Evolutionary conservation across 441 rosid genomes (phyloP).

Genomic region (Capsella rubella): DNA sequence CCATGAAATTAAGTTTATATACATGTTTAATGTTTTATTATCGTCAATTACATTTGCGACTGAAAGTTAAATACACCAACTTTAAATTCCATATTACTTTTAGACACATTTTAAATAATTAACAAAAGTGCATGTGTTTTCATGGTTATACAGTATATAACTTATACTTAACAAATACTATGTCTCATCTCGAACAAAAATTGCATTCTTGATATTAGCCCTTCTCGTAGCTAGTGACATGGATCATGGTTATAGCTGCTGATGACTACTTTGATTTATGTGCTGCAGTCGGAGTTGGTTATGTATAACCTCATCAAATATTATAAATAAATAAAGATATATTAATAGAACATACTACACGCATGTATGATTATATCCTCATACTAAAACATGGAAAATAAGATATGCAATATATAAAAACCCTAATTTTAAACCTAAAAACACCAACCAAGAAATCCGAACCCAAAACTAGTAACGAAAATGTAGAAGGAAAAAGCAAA

Average conservation of each 20-base stretch:
- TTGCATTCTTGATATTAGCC: not conserved
- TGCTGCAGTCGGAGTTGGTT: constrained; percentile 13
- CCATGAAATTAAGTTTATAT: not conserved
- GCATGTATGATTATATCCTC: constrained; percentile 27
- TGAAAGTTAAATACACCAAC: not conserved
- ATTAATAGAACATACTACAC: constrained; percentile 24
- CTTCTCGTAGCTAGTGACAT: constrained; percentile 14
- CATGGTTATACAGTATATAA: not conserved
- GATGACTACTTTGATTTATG: constrained; percentile 4
- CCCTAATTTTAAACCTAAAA: constrained; percentile 33
- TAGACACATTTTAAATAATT: not conserved
- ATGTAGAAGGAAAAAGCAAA: not conserved
- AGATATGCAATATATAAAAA: constrained; percentile 1
- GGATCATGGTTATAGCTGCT: not conserved
- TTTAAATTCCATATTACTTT: constrained; percentile 2
- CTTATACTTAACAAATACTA: not conserved
- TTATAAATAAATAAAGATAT: not conserved
- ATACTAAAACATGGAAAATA: constrained; percentile 16
- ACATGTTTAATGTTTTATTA: not conserved
- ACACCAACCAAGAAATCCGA: constrained; percentile 38
- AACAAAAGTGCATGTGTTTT: not conserved
- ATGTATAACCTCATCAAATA: constrained; percentile 8
- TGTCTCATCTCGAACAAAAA: not conserved
- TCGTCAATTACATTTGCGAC: not conserved
- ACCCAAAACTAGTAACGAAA: constrained; percentile 28